Evolutionary conservation across 1,284 basidiomycete species (phyloP).

Genomic region (Malassezia globosa): DNA sequence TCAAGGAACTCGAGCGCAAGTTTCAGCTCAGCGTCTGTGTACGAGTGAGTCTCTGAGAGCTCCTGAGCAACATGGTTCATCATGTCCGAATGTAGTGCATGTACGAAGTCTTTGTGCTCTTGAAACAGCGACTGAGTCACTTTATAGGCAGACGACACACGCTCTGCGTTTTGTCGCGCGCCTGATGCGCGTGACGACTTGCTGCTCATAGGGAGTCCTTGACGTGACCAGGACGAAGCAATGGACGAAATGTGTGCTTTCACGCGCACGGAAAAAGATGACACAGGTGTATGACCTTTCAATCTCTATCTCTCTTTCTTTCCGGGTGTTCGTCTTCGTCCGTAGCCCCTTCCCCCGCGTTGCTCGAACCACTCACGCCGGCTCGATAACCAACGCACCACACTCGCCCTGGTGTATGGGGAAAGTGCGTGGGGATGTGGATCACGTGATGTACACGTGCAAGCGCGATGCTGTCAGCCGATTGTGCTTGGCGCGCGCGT

Average conservation of each 20-base stretch:
- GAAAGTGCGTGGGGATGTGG: background rate
- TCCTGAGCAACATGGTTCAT: conserved; percentile 1
- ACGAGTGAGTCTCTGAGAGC: background rate
- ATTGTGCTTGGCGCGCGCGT: too few species aligned
- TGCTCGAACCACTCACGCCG: too few species aligned
- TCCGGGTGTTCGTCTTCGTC: too few species aligned
- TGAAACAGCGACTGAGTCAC: background rate
- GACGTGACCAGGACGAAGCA: background rate
- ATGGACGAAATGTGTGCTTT: too few species aligned
- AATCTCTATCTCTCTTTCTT: too few species aligned
- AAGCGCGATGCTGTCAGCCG: too few species aligned
- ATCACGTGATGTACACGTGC: too few species aligned
- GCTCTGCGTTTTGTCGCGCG: background rate
- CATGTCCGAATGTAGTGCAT: conserved; percentile 4
- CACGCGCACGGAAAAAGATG: too few species aligned
- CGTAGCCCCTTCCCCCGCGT: too few species aligned
- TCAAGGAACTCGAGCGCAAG: conserved; percentile 8
- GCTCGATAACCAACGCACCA: too few species aligned
- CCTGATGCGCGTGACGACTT: background rate
- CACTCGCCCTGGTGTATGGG: background rate
- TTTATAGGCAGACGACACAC: background rate
- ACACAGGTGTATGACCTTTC: too few species aligned
- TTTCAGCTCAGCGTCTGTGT: conserved; percentile 1
- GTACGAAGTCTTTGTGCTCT: background rate
- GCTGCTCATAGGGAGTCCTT: background rate